A percentile compares a stretch with the other conserved stretches of the same genome.
These are phyloP conservation scores for Ustilago shanxiensis DNA, from an alignment of 1,284 basidiomycete species.

Conservation along the genomic window DNA sequence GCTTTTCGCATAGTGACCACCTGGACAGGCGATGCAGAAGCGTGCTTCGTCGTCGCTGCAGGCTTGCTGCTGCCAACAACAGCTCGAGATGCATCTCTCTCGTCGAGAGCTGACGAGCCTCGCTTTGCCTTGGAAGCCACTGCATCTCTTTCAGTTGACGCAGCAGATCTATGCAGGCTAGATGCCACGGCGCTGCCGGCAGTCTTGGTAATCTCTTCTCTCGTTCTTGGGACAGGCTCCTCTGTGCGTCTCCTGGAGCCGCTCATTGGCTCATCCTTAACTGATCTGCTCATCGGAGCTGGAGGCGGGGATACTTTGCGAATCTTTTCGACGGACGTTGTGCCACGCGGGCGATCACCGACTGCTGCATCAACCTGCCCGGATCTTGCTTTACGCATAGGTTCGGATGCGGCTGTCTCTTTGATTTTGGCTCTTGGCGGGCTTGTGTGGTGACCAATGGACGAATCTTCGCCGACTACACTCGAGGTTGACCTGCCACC, in stretches of 20 bases:
- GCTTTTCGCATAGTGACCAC: constrained; percentile 37
- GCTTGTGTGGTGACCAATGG: background rate
- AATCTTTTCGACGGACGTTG: background rate
- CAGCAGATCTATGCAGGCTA: background rate
- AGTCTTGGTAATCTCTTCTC: background rate
- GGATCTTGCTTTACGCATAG: background rate
- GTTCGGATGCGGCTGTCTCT: background rate
- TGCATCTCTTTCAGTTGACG: background rate
- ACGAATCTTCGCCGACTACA: background rate
- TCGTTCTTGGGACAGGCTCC: background rate
- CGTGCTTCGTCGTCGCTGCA: background rate
- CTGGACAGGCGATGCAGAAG: constrained; percentile 13
- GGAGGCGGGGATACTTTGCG: background rate
- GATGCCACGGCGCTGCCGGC: background rate
- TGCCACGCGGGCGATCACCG: background rate
- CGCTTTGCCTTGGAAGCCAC: background rate
- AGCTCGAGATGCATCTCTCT: background rate
- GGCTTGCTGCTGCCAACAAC: background rate
- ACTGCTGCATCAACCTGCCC: background rate
- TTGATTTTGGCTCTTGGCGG: constrained; percentile 6
- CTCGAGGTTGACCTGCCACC: background rate
- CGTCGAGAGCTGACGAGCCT: background rate
- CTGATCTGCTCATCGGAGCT: background rate
- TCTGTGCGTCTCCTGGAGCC: background rate
- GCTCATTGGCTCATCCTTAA: background rate